Percentiles rank a stretch among this genome's conserved stretches.
Conservation (phyloP, 805 yeast genomes). For the Wickerhamiella alocasiicola region DNA sequence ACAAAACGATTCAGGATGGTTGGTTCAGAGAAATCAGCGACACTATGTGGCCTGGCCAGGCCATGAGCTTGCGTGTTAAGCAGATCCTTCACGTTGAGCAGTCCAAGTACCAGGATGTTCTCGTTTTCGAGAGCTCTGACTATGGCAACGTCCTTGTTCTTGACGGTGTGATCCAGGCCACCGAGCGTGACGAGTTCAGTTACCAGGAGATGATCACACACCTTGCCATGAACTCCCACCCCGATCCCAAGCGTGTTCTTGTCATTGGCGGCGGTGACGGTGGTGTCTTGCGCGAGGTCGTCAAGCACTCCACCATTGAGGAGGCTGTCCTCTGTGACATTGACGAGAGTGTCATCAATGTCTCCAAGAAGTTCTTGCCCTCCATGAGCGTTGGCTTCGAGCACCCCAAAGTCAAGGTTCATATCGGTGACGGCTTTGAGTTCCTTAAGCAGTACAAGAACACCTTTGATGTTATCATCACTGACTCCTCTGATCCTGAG, state of each 20-base stretch:
- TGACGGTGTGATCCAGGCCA: slow-evolving; percentile 90
- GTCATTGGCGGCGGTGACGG: slow-evolving; percentile 99
- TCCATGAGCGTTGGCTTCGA: slow-evolving; percentile 70
- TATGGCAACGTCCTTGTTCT: slow-evolving; percentile 92
- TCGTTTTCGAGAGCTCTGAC: slow-evolving; percentile 83
- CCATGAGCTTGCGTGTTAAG: slow-evolving; percentile 81
- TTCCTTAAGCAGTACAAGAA: slow-evolving; percentile 73
- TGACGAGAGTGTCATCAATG: slow-evolving; percentile 83
- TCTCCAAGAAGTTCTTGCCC: slow-evolving; percentile 78
- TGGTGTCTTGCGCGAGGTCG: slow-evolving; percentile 90
- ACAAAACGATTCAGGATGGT: slow-evolving; percentile 43
- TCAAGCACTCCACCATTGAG: slow-evolving; percentile 77
- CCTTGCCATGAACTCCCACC: slow-evolving; percentile 83
- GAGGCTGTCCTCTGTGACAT: slow-evolving; percentile 88
- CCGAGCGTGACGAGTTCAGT: slow-evolving; percentile 94
- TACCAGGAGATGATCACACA: slow-evolving; percentile 98
- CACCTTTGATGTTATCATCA: slow-evolving; percentile 86
- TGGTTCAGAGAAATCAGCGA: slow-evolving; percentile 95
- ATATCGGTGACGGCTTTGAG: slow-evolving; percentile 96
- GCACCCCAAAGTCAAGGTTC: slow-evolving; percentile 82
- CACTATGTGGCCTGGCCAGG: slow-evolving; percentile 99
- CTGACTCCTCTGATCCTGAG: slow-evolving; percentile 97
- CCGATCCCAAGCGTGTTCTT: slow-evolving; percentile 83
- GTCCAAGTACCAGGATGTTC: slow-evolving; percentile 84
- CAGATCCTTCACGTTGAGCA: slow-evolving; percentile 73